These are phyloP conservation scores for Ceratobasidium sp. DNA, from an alignment of 1,284 basidiomycete genomes.

Conservation along the genomic window DNA sequence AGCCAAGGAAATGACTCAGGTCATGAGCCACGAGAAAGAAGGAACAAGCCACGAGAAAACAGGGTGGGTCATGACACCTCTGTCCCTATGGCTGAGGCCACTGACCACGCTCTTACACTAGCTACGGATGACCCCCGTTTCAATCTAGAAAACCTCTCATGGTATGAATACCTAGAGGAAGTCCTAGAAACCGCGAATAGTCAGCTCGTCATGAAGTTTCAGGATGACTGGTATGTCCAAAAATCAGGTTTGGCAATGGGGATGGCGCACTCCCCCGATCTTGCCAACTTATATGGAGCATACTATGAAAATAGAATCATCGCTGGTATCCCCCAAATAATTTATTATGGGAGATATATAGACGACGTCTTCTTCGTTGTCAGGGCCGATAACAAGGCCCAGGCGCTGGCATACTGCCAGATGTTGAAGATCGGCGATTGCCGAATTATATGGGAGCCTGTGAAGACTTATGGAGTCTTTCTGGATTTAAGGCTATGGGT, in stretches of 20 bases:
- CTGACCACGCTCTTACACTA: no score
- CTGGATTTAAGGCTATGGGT: constrained; percentile 53
- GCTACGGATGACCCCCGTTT: no score
- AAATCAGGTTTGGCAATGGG: constrained; percentile 55
- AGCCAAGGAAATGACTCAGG: no score
- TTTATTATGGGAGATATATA: constrained; percentile 55
- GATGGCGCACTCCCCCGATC: constrained; percentile 52
- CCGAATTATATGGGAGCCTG: constrained; percentile 53
- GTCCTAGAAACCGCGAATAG: no score
- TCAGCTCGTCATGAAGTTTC: constrained; percentile 3
- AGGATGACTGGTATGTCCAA: constrained; percentile 14
- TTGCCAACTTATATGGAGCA: constrained; percentile 54
- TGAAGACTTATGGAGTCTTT: constrained; percentile 48
- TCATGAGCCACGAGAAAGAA: no score
- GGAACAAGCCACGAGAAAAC: no score
- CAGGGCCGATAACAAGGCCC: constrained; percentile 49
- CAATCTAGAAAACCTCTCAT: no score
- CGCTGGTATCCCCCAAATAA: constrained; percentile 44
- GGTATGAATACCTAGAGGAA: no score
- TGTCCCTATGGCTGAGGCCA: no score
- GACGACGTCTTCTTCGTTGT: constrained; percentile 55
- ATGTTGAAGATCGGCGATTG: constrained; percentile 50
- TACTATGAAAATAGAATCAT: constrained; percentile 48
- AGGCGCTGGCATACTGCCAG: constrained; percentile 45
- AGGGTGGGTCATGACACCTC: no score